Base-by-base conservation (phyloP, 2,329 filamentous ascomycete species). In the Neofusicoccum kwambonambiense region DNA sequence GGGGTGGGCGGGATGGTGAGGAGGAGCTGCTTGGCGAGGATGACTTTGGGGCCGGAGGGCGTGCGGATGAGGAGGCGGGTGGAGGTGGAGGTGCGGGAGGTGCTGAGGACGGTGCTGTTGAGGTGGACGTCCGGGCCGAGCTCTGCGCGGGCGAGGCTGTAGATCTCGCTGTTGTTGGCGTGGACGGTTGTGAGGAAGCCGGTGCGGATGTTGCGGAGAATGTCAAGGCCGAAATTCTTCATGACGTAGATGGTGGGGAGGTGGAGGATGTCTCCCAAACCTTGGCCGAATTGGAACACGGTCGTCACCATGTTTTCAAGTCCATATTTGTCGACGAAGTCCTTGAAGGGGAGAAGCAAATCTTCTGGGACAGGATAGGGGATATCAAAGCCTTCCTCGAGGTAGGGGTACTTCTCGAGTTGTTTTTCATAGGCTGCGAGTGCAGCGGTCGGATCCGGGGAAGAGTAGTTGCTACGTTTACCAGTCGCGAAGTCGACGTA, bases 321-420 rank as follows among this genome's bases (percentile, higher is more conserved):
- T n/a, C 74, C 70, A 70, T 84, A 79, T 69, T 84, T 84, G 41
- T 74, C 70, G 13, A 81, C 74, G 62, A 84, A 84, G 3, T 82
- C 75, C n/a, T 79, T 77, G 64, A 82, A 85, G 1, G 81, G 77
- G 4, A 83, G 70, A n/a, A 81, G 70, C 2, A 86, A 72, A 42
- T 83, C 82, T 37, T 78, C 74, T 0, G 82, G 81, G 0, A 84
- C 77, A 4, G 76, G 74, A 9, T 73, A 68, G 0, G 82, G 79
- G 0, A 83, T 72, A 22, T 82, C 79, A 65, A 82, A 83, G 8
- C 82, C 82, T 1, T 54, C 63, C 2, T 73, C 68, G 8, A 78
- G 60, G 44, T 72, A 74, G 0, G 76, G 71, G 64, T 77, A 79
- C 50, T 76, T 72, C 52, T 66, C 62, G 1, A 78, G 62, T 49